Conservation (phyloP, 2,329 filamentous ascomycete species). For the Colletotrichum sp. region DNA sequence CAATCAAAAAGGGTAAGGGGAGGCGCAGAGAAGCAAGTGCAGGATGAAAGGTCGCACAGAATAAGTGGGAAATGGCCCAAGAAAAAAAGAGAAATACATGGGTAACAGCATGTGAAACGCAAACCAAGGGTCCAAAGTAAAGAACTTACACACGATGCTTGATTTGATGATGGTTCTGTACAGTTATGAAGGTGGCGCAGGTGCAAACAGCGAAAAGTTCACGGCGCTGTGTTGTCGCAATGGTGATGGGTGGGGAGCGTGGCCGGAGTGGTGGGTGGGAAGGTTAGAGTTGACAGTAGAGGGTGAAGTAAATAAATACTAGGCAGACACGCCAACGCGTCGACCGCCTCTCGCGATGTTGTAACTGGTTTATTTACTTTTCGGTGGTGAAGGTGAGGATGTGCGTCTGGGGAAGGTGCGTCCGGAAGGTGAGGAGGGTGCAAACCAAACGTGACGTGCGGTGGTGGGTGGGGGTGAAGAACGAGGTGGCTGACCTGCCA, state of each 20-base stretch:
- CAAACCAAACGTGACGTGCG: background rate
- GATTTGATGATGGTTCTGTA: background rate
- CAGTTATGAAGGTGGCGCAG: background rate
- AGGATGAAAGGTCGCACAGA: background rate
- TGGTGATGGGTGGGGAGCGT: background rate
- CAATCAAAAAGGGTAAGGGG: background rate
- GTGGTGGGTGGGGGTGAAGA: background rate
- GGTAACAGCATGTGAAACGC: background rate
- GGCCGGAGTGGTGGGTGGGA: background rate
- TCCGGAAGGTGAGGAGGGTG: background rate
- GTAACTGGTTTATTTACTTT: background rate
- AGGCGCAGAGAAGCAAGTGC: background rate
- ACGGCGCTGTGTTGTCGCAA: background rate
- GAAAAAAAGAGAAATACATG: background rate
- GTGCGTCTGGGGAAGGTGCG: background rate
- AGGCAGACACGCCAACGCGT: background rate
- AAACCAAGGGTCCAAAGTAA: background rate
- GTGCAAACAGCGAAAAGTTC: background rate
- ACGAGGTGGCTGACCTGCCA: background rate
- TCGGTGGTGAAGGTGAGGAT: background rate
- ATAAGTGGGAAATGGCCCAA: background rate
- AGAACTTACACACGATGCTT: background rate
- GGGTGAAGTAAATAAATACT: background rate
- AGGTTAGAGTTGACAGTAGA: background rate
- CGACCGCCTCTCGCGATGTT: background rate